Conservation (phyloP, 1,284 basidiomycete genomes). For the Athelia psychrophila region DNA sequence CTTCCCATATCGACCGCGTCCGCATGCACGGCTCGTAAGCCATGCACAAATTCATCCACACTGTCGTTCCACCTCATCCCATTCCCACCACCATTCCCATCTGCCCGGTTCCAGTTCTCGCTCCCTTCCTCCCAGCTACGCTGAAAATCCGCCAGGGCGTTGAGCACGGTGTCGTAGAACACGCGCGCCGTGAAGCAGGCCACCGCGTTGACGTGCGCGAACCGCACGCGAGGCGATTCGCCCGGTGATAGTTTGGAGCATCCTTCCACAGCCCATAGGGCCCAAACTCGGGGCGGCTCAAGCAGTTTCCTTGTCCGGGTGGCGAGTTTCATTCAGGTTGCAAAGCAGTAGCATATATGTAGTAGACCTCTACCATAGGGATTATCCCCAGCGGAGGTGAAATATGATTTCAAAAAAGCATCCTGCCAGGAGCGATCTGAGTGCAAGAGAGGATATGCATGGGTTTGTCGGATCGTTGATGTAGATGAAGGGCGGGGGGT, state of each 20-base stretch:
- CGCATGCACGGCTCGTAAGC: conserved; percentile 36
- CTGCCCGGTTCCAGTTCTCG: conserved; percentile 54
- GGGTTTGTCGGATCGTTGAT: conserved; percentile 60
- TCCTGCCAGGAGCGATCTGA: conserved; percentile 35
- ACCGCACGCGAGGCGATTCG: conserved; percentile 25
- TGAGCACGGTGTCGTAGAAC: conserved; percentile 66
- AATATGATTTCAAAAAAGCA: too few species aligned
- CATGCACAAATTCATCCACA: conserved; percentile 68
- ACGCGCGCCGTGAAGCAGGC: conserved; percentile 64
- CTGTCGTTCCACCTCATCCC: conserved; percentile 50
- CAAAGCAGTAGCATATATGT: too few species aligned
- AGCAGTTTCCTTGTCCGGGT: too few species aligned
- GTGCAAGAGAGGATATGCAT: conserved; percentile 39
- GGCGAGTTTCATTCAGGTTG: too few species aligned
- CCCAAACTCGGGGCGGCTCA: too few species aligned
- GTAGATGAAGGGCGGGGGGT: conserved; percentile 68
- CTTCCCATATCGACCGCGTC: not conserved
- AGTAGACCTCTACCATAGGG: too few species aligned
- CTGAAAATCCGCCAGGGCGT: conserved; percentile 52
- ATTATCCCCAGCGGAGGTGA: too few species aligned
- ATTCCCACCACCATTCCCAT: conserved; percentile 24
- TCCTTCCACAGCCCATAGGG: too few species aligned
- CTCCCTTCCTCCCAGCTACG: conserved; percentile 60
- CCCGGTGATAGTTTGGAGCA: conserved; percentile 15
- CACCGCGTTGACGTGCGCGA: conserved; percentile 57